Evolutionary conservation across 2,329 filamentous ascomycete genomes (phyloP), one percentile per base, ranked within the genome.

Genomic region (Diaporthe sp.): DNA sequence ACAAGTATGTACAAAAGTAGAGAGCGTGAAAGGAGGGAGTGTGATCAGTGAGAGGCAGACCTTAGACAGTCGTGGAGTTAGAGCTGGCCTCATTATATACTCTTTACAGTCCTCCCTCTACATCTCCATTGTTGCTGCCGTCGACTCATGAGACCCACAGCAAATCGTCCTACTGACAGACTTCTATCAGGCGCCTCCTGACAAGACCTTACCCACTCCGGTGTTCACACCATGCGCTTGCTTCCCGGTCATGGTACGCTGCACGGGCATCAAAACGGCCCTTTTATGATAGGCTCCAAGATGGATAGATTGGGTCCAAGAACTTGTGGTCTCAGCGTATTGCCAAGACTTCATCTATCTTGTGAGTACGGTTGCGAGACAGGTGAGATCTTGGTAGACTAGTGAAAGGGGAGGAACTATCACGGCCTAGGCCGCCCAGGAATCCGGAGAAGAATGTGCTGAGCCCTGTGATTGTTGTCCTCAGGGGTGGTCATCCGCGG

Each of bases 181-280:
- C 8, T 17, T 38, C 30, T 28, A 52, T 28, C 64, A 67, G 64
- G 64, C 64, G 64, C 64, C 64, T 38, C 42, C 22, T 52, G 45
- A 67, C 42, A 52, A 52, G 45, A 67, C 38, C 30, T 25, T 52
- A 38, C 22, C 64, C 30, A 38, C 64, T 52, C 45, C 64, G 64
- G 30, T 28, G 64, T 52, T 38, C 45, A 67, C 45, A 67, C 64
- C 45, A 67, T 50, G 30, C 45, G 30, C 64, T 67, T 67, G 33
- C 9, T 7, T 38, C 33, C 45, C 22, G 30, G 64, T 19, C 45
- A 67, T 67, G 64, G 64, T n/a, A 67, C 30, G 45, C 64, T 67
- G 47, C 45, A 67, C 45, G 64, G 64, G 45, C 64, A 67, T 67
- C 64, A 15, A 67, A 67, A 67, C 64, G 64, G 64, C 22, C 64